Evolutionary conservation across 495 filamentous ascomycete genomes (phyloP), one percentile per base, ranked within the genome.

Genomic region (Penicillium longicatenatum): DNA sequence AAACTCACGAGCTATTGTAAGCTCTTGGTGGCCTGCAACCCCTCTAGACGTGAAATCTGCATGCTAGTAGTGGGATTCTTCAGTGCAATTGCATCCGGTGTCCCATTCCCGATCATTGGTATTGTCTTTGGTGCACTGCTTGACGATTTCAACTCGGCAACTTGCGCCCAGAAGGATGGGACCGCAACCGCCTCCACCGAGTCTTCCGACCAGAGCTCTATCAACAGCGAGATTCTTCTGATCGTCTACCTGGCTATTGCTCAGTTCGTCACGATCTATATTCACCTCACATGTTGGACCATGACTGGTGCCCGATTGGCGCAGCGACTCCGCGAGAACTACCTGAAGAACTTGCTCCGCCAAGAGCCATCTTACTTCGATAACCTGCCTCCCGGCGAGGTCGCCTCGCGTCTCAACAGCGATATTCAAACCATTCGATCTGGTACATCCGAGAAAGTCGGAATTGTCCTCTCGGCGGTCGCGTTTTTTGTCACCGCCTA

Each of bases 81-180:
- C 10, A 69, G 74, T 42, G 78, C 86, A 30, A 79, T 86, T 24
- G 86, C 77, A 11, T 82, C 87, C 11, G 86, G 86, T 52, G 82
- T 87, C 1, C 87, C 86, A 12, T 88, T 89, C 50, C 86, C 86
- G 14, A 70, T 89, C 22, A 83, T 89, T 37, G 85, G 82, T 21
- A 84, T 90, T 55, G 66, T 89, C 31, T 90, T 89, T 59, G 86
- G 86, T 52, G 70, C 87, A 69, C 76, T 90, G 6, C 75, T 90
- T 55, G 82, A 90, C 71, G 77, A 84, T 61, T 77, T 90, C 58
- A 88, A 89, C 66, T 71, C 73, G 4, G 78, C 76, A n/a, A 79
- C 82, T 16, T 88, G 86, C 61, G 60, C 69, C 26, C 59, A 55
- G 26, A 59, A 68, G 6, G 57, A 66, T n/a, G 58, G 43, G 17